phyloP scores from a whole-genome alignment of 352 stramenopile species.

The Globisporangium alternatum region DNA sequence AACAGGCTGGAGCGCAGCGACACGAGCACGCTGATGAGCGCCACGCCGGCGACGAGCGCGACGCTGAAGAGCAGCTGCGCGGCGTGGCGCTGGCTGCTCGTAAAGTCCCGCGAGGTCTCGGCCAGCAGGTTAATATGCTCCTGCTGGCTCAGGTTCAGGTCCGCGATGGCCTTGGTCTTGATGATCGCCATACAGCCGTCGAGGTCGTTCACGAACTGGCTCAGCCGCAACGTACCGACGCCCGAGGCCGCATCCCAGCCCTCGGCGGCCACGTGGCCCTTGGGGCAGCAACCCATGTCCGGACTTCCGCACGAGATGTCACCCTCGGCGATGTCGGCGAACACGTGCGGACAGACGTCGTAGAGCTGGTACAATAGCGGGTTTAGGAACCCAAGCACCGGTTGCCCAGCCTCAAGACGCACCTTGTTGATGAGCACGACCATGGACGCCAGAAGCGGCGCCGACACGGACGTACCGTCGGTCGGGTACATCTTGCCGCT shows the following conservation, averaged over 20 bases:
- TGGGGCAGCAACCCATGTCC: slow-evolving; percentile 45
- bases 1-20: slow-evolving; percentile 42
- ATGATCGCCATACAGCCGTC: slow-evolving; percentile 33
- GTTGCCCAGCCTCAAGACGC: slow-evolving; percentile 30
- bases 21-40: slow-evolving; percentile 32
- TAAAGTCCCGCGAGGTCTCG: slow-evolving; percentile 18
- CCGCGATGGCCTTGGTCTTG: background rate
- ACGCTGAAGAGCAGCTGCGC: slow-evolving; percentile 29
- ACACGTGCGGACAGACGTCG: slow-evolving; percentile 61
- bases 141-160: background rate
- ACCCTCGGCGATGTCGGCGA: slow-evolving; percentile 61
- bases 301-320: slow-evolving; percentile 51
- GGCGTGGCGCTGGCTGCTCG: slow-evolving; percentile 20
- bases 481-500: slow-evolving; percentile 51
- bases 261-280: slow-evolving; percentile 39
- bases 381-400: slow-evolving; percentile 66
- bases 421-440: slow-evolving; percentile 54
- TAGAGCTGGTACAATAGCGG: slow-evolving; percentile 67
- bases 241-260: slow-evolving; percentile 74
- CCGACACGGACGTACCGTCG: slow-evolving; percentile 73
- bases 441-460: slow-evolving; percentile 64
- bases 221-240: slow-evolving; percentile 54
- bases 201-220: slow-evolving; percentile 35
- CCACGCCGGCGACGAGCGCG: slow-evolving; percentile 32
- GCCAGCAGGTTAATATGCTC: slow-evolving; percentile 12